Evolutionary conservation across 768 basidiomycete genomes (phyloP), one percentile per base, ranked within the genome.

Genomic region (Obba rivulosa): DNA sequence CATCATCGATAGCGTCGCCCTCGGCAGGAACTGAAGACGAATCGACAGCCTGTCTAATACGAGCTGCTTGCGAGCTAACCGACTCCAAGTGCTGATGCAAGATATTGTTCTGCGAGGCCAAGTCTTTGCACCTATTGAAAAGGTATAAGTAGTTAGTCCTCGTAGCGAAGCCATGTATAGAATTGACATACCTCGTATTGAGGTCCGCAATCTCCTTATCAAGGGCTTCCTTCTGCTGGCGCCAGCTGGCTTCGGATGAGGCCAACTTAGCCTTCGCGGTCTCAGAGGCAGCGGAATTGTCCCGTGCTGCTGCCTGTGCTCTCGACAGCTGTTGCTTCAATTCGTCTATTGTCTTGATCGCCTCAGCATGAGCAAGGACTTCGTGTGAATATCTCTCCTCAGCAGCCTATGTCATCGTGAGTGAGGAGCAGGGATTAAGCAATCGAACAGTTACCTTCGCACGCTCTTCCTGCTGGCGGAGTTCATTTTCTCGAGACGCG

Each of bases 1-100:
- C 58, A 50, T 83, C 80, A 16, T 74, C 80, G 8, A 66, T 49
- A 0, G 65, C 58, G 17, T 79, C 79, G 18, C 56, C 69, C 38
- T 79, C 81, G 4, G 62, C 72, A 2, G 69, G 51, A 18, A 64
- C 64, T 4, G 71, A 54, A 2, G 77, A 71, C 0, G 81, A 72
- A 52, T 80, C 77, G 1, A 83, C 83, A 2, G 82, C 83, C 55
- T 81, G 77, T 45, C 81, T 76, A 46, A 94, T 92, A n/a, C 82
- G 80, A 13, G 85, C 73, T 2, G 92, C 91, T 59, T 92, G 88
- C 0, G 80, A 77, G 53, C 80, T 91, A 55, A 92, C 85, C 14
- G 81, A 82, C 57, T 92, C 92, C 5, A 94, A 78, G 57, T 93
- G 91, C 55, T 85, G 78, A 58, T 91, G 89, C 11, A 94, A 74